Evolutionary conservation across 768 basidiomycete genomes (phyloP).

Genomic region (Russula sp.): DNA sequence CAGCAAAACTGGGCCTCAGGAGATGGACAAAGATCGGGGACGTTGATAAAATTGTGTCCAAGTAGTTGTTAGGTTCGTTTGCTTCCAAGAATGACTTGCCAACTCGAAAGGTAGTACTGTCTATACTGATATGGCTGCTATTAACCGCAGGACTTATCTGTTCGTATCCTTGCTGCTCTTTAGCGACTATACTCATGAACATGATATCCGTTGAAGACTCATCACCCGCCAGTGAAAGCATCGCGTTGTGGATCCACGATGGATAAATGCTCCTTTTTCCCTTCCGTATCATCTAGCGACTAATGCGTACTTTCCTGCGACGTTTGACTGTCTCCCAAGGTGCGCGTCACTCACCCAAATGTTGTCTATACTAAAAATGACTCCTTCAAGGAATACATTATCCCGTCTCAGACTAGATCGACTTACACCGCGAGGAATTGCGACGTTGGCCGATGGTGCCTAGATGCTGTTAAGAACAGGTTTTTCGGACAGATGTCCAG

Average conservation of each 20-base stretch:
- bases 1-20: neutral
- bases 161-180: neutral
- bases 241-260: neutral
- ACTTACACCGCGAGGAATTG: neutral
- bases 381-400: too few relatives aligned
- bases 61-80: conserved; percentile 17
- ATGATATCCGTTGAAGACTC: neutral
- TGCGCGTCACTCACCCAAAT: neutral
- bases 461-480: neutral
- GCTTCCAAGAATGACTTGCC: neutral
- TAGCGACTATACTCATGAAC: neutral
- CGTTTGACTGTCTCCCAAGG: neutral
- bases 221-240: neutral
- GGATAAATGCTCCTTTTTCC: neutral
- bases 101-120: neutral
- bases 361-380: neutral
- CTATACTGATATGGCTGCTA: neutral
- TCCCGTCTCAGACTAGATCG: neutral
- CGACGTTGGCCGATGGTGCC: neutral
- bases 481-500: neutral
- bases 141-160: neutral
- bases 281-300: neutral
- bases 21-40: neutral
- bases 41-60: neutral
- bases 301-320: neutral